A percentile compares a stretch with the other conserved stretches of the same genome.
Conservation (phyloP, 1,284 basidiomycete genomes). For the Austropuccinia psidii region DNA sequence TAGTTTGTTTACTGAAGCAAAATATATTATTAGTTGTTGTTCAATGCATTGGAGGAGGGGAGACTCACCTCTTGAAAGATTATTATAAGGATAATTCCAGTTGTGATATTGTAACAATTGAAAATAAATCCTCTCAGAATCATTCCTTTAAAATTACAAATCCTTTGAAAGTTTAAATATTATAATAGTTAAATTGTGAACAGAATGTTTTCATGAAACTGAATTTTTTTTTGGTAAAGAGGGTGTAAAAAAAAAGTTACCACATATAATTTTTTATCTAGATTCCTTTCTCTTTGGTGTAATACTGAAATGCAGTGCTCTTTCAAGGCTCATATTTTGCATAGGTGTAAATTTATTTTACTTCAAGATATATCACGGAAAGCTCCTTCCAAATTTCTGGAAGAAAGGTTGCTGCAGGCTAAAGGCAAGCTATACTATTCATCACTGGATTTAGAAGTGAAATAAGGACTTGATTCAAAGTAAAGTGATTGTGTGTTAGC, state of each 20-base stretch:
- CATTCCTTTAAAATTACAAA: background rate
- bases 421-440: background rate
- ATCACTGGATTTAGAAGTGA: background rate
- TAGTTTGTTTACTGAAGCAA: too few relatives aligned
- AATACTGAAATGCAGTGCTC: background rate
- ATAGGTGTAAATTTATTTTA: background rate
- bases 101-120: background rate
- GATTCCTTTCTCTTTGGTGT: background rate
- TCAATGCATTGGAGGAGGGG: too few relatives aligned
- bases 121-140: background rate
- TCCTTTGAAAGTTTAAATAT: background rate
- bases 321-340: too few relatives aligned
- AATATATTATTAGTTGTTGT: too few relatives aligned
- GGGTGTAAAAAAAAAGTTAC: slow-evolving; percentile 2
- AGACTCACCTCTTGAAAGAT: background rate
- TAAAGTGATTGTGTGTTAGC: slow-evolving; percentile 15
- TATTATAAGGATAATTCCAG: background rate
- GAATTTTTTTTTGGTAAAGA: background rate
- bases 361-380: background rate
- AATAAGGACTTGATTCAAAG: background rate
- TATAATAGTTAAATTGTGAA: background rate
- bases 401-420: background rate
- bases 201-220: background rate
- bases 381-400: slow-evolving; percentile 1
- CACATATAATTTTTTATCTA: background rate